Percentiles rank a stretch among this genome's conserved stretches.
These are phyloP conservation scores for Lithohypha guttulata DNA, from an alignment of 2,329 filamentous ascomycete species.

Conservation along the genomic window DNA sequence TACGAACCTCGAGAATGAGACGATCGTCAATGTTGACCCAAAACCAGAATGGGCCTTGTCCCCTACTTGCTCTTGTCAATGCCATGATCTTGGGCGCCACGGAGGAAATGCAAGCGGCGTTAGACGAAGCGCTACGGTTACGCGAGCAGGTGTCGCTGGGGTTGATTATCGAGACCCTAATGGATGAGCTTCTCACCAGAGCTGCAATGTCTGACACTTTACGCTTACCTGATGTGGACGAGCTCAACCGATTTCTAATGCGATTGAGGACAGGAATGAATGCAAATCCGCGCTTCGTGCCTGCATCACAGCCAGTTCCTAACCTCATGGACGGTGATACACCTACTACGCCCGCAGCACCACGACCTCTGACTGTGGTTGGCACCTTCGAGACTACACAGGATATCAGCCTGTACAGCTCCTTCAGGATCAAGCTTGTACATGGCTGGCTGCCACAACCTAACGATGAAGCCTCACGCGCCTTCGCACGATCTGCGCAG, in stretches of 20 bases:
- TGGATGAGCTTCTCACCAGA: conserved; percentile 83
- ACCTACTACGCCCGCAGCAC: conserved; percentile 7
- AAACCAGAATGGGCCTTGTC: conserved; percentile 90
- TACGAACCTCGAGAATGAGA: conserved; percentile 49
- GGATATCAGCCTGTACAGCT: conserved; percentile 84
- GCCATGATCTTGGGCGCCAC: conserved; percentile 76
- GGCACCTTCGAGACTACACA: conserved; percentile 78
- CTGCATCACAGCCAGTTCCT: conserved; percentile 41
- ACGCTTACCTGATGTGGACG: conserved; percentile 71
- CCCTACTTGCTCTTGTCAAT: conserved; percentile 84
- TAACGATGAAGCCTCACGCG: conserved; percentile 54
- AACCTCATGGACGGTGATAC: conserved; percentile 26
- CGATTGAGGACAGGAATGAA: conserved; percentile 95
- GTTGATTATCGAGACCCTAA: conserved; percentile 74
- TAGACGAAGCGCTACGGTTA: conserved; percentile 65
- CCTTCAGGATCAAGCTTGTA: conserved; percentile 77
- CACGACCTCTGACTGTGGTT: conserved; percentile 25
- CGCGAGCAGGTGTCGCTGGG: conserved; percentile 82
- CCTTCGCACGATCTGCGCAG: conserved; percentile 59
- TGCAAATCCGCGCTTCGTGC: conserved; percentile 81
- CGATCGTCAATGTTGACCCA: conserved; percentile 83
- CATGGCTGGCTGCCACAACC: conserved; percentile 77
- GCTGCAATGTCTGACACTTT: conserved; percentile 45
- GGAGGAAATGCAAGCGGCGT: conserved; percentile 52
- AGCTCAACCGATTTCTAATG: conserved; percentile 77